These are phyloP conservation scores for Ammopiptanthus mongolicus DNA, from an alignment of 306 rosid species.

Conservation along the genomic window DNA sequence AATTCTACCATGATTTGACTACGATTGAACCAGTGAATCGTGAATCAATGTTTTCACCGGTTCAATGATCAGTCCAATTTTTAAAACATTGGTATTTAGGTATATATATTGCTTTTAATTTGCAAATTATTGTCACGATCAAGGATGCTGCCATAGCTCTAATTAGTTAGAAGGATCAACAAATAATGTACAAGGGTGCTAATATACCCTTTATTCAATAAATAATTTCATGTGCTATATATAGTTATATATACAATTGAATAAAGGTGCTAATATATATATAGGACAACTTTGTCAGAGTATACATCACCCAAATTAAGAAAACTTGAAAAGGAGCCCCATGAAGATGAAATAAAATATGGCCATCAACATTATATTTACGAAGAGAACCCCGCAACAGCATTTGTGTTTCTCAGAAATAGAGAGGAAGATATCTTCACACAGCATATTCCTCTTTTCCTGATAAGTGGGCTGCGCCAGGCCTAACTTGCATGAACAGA, in stretches of 20 bases:
- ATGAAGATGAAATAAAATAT: neutral
- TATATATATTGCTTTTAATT: too few species aligned
- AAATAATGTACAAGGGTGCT: too few species aligned
- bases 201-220: too few species aligned
- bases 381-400: neutral
- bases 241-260: neutral
- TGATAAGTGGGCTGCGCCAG: neutral
- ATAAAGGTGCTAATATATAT: neutral
- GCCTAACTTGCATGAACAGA: neutral
- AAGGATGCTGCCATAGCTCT: too few species aligned
- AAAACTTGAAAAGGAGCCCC: neutral
- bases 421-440: conserved; percentile 3
- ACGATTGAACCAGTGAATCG: too few species aligned
- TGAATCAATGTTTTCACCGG: too few species aligned
- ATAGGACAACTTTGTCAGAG: neutral
- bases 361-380: neutral
- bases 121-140: too few species aligned
- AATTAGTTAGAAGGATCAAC: too few species aligned
- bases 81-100: too few species aligned
- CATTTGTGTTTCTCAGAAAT: conserved; percentile 4
- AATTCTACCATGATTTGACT: too few species aligned
- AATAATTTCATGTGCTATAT: neutral
- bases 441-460: conserved; percentile 18
- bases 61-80: too few species aligned
- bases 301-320: neutral